A percentile compares a stretch with the other conserved stretches of the same genome.
Conservation (phyloP, 2,329 filamentous ascomycete genomes). For the Herpotrichia juniperi region DNA sequence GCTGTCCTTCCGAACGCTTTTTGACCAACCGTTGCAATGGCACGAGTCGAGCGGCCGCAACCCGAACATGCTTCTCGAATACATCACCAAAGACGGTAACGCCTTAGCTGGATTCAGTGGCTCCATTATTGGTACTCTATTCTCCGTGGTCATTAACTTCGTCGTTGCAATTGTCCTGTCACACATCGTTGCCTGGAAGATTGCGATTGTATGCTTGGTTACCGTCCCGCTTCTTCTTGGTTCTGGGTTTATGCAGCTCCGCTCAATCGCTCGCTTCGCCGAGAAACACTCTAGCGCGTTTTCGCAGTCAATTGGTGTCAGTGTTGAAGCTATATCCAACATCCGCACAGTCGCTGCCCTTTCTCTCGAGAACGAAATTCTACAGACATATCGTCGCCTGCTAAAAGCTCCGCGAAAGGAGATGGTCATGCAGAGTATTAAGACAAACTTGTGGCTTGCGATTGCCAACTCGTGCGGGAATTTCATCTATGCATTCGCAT, state of each 20-base stretch:
- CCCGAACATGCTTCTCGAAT: conserved; percentile 66
- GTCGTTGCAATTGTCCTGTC: conserved; percentile 71
- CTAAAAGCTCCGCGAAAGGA: conserved; percentile 56
- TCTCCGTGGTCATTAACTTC: conserved; percentile 72
- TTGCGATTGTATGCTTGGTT: conserved; percentile 73
- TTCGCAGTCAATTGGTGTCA: conserved; percentile 57
- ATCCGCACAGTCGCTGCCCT: conserved; percentile 60
- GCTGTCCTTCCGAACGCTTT: conserved; percentile 67
- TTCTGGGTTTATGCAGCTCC: conserved; percentile 72
- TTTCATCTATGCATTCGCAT: conserved; percentile 75
- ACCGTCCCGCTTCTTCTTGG: conserved; percentile 72
- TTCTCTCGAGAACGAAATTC: conserved; percentile 57
- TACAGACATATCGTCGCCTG: conserved; percentile 53
- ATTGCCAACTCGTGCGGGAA: conserved; percentile 67
- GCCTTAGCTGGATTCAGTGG: conserved; percentile 72
- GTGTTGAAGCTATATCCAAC: conserved; percentile 58
- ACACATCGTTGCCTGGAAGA: conserved; percentile 76
- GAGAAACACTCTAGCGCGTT: conserved; percentile 59
- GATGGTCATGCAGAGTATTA: conserved; percentile 55
- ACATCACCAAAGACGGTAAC: conserved; percentile 73
- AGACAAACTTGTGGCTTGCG: conserved; percentile 66
- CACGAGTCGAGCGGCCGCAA: conserved; percentile 70
- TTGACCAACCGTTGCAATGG: conserved; percentile 73
- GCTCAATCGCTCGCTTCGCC: conserved; percentile 65
- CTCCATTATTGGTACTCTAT: conserved; percentile 71